Percentiles rank a stretch among this genome's conserved stretches.
These are phyloP conservation scores for Aurinia saxatilis DNA, from an alignment of 345 rosid species.

Conservation along the genomic window DNA sequence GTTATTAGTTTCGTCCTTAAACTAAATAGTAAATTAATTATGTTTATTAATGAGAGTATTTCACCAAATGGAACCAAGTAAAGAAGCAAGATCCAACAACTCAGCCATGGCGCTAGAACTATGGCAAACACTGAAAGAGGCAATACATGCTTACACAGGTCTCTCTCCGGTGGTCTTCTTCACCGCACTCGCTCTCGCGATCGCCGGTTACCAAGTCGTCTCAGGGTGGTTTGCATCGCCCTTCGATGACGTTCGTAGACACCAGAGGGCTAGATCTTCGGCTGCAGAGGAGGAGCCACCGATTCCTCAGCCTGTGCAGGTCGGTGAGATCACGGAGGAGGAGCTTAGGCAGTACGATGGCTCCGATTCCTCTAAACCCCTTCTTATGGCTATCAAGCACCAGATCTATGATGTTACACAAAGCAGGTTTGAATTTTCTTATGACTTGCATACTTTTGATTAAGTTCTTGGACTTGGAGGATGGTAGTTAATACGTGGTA, in stretches of 20 bases:
- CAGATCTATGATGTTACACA: conserved; percentile 99
- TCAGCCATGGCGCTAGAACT: conserved; percentile 65
- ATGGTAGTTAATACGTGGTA: no score
- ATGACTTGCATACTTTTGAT: no score
- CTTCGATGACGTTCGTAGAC: conserved; percentile 30
- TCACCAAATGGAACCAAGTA: no score
- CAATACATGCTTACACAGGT: conserved; percentile 79
- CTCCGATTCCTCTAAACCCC: conserved; percentile 68
- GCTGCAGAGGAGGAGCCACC: conserved; percentile 59
- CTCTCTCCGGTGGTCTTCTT: conserved; percentile 77
- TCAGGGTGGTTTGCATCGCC: conserved; percentile 61
- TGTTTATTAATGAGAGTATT: no score
- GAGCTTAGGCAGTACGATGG: conserved; percentile 88
- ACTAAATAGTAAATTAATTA: no score
- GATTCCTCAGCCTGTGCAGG: conserved; percentile 77
- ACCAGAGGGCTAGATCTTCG: conserved; percentile 37
- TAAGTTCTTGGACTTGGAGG: no score
- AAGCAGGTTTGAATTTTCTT: conserved; percentile 53
- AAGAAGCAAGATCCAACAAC: no score
- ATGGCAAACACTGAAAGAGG: conserved; percentile 84
- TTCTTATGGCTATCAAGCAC: conserved; percentile 96
- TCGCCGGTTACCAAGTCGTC: conserved; percentile 63
- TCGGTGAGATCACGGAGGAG: conserved; percentile 81
- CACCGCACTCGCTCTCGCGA: conserved; percentile 56
- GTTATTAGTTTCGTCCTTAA: no score